Base-by-base conservation (phyloP, 352 stramenopile species). In the Ophiocytium majus region DNA sequence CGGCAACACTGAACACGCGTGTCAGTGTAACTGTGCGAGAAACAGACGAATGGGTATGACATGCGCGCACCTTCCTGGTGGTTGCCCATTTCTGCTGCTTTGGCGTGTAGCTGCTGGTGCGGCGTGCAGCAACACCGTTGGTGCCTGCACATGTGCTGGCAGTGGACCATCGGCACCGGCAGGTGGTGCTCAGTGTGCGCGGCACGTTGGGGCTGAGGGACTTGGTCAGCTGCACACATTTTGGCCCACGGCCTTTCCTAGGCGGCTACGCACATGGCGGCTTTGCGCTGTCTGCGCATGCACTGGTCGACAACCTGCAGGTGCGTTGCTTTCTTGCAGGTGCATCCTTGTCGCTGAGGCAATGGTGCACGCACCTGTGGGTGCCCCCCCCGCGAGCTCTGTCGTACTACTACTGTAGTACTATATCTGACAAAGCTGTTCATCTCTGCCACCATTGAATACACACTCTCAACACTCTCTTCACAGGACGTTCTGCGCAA, bases 231-330 rank as follows among this genome's bases (percentile, higher is more conserved):
- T 80, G 79, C 49, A 80, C 81, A n/a, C 80, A 88, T 64, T 88
- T 88, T 63, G 64, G 80, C 0, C 84, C 84, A 71, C 63, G 80
- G 50, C 78, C 78, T 0, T 88, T 88, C 36, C 36, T 88, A n/a
- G 64, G 79, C 84, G 84, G 84, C 23, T 88, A 88, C 49, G 84
- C 79, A 9, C 84, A 88, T 57, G 43, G 84, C 28, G 84, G 84
- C 23, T 88, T 88, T 79, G 84, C 71, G 1, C 71, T 75, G 63
- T 85, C 79, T 74, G 84, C 84, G 10, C 66, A 85, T 36, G 74
- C 74, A 34, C 80, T 88, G 19, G 31, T 88, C 9, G 78, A 85
- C 19, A 34, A 88, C 9, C 43, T 88, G 9, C 79, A 80, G 66
- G 66, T 78, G 32, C 35, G 66, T 78, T 5, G 43, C 43, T 57